Conservation (phyloP, 2,329 filamentous ascomycete species). For the Talaromyces sp. region DNA sequence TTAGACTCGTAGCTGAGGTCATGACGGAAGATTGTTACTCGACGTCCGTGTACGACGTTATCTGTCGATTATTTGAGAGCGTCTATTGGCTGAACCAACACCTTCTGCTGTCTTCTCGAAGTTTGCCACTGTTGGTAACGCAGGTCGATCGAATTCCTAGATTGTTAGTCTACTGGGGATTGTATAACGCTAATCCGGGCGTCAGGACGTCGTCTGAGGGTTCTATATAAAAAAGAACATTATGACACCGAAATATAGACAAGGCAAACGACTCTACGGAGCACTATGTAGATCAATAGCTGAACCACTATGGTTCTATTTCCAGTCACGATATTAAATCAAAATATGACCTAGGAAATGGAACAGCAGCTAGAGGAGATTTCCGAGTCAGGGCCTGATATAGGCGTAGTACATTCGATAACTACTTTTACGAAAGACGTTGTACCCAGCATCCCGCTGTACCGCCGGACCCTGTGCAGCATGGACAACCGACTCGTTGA, state of each 20-base stretch:
- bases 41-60: not conserved
- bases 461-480: too few relatives aligned
- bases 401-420: not conserved
- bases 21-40: not conserved
- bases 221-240: not conserved
- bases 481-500: not conserved
- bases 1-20: not conserved
- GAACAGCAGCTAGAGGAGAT: not conserved
- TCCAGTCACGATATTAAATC: not conserved
- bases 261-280: too few relatives aligned
- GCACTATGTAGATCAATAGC: not conserved
- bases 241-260: not conserved
- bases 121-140: constrained; percentile 7
- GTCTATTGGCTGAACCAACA: not conserved
- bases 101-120: not conserved
- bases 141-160: not conserved
- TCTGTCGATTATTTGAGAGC: not conserved
- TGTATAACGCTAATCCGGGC: not conserved
- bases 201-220: not conserved
- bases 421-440: not conserved
- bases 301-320: not conserved
- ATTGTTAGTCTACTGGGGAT: not conserved
- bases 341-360: not conserved
- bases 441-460: too few relatives aligned
- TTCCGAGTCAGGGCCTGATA: not conserved